Evolutionary conservation across 257 asterid species (phyloP), one percentile per base, ranked within the genome.

Genomic region (Schizonepeta tenuifolia): DNA sequence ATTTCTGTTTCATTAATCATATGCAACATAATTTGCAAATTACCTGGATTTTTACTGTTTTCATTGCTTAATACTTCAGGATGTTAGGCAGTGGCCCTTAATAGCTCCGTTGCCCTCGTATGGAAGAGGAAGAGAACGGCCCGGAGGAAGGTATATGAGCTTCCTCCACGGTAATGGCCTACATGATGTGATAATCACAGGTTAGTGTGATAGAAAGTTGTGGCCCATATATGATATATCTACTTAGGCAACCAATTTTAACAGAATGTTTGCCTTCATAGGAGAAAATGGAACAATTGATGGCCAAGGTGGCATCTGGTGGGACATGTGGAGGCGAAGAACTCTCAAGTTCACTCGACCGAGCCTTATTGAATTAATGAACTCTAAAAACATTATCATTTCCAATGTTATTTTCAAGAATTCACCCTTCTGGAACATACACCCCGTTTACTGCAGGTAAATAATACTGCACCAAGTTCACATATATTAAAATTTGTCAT

Each of bases 251-350:
- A 56, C 21, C 41, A 7, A 21, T 13, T 22, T 14, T 3, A 38
- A 63, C 36, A 63, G 12, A 38, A 9, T 17, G 15, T 63, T 15
- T 68, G 71, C 9, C 10, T 74, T 18, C 35, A 44, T 72, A 90
- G 98, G 99, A 53, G 97, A 95, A 84, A 95, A 92, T 78, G 99
- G 99, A 58, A 92, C 98, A 10, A 92, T 95, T 67, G 98, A 95
- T 76, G 99, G 99, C 31, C 96, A 92, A 83, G 99, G 99, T 61
- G 85, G 81, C 58, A 84, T 85, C 20, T 95, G 99, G 99, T 95
- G 99, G 98, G 81, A 88, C 83, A 90, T 88, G 98, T 92, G 98
- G 98, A 90, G 97, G 77, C 87, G 60, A 67, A 59, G 97, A 72
- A 86, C 94, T 70, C 99, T 95, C 49, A 83, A 76, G 61, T 92